Evolutionary conservation across 1,284 basidiomycete genomes (phyloP), one percentile per base, ranked within the genome.

Genomic region (Rhodotorula sp.): DNA sequence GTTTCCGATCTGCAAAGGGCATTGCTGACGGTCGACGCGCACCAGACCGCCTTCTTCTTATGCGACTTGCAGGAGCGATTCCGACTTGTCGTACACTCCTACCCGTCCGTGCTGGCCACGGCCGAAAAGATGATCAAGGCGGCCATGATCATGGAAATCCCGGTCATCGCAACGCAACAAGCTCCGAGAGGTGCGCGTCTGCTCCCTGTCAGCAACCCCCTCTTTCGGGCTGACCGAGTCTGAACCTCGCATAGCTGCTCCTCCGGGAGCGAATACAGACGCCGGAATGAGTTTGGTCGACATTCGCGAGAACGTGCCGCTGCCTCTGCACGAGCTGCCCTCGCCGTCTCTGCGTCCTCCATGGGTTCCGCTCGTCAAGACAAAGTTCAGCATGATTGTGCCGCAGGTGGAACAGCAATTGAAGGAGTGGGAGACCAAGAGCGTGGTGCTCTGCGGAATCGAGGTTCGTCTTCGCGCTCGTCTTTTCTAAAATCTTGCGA

Each of bases 131-230:
- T 93, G 84, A 58, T 75, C 62, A 73, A 73, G 58, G 76, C 72
- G 2, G 76, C 77, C 17, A 58, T 54, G 15, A 59, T 77, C 26
- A 83, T 91, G 59, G 83, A 86, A 66, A 85, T 91, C 58, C 88
- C 88, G 55, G 87, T 93, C 20, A 80, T 93, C 33, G 86, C 84
- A 22, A 94, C 92, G 0, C 92, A 93, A 74, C 93, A 95, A 81
- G 91, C 92, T 78, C 85, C 90, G 2, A 87, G 83, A 84, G 90
- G 91, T 89, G 70, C 60, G 80, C 42, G 5, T n/a, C 15, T 48
- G 4, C 26, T 37, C 29, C 20, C 45, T 29, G 51, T 14, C 24
- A 1, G 20, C 6, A 8, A n/a, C 14, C 37, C 42, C 15, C 26
- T 15, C 7, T 26, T 15, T 37, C 45, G 45, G 4, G 18, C 20